Evolutionary conservation across 129 eudicot species (phyloP).

Genomic region (carrot (Daucus carota)): DH1_v3.0 NC_030382.2:48672001-48672500

Average conservation of each 20-base stretch:
- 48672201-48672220: no score
- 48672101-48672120: constrained; percentile 27
- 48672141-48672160: not conserved
- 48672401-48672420: no score
- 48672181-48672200: not conserved
- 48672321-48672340: no score
- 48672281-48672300: no score
- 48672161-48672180: not conserved
- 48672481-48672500: constrained; percentile 3
- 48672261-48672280: no score
- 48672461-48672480: constrained; percentile 11
- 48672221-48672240: not conserved
- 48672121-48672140: constrained; percentile 25
- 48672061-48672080: not conserved
- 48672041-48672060: constrained; percentile 11
- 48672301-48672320: no score
- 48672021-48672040: constrained; percentile 22
- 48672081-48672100: constrained; percentile 2
- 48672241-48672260: no score
- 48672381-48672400: no score
- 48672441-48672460: constrained; percentile 10
- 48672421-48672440: no score
- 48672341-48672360: no score
- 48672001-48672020: constrained; percentile 30
- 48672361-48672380: no score